Base-by-base conservation (phyloP, 2,329 filamentous ascomycete species). In the Exophiala sp. region DNA sequence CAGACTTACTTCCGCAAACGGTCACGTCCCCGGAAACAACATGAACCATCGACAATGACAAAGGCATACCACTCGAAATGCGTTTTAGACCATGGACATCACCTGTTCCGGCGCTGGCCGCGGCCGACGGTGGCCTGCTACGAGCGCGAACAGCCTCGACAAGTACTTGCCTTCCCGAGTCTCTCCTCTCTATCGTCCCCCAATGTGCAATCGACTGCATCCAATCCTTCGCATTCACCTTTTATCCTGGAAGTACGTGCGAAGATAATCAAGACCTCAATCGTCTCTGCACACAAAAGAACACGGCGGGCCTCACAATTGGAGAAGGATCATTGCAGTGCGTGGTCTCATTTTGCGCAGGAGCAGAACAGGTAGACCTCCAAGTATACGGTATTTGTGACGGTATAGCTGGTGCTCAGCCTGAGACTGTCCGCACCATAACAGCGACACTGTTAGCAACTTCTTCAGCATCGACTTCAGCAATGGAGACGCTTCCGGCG, bases 261-360 rank as follows among this genome's bases (percentile, higher is more conserved):
- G 74, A 75, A 29, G 65, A 69, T 33, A 70, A 71, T 11, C 74
- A 78, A 9, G 76, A 84, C 21, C 67, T 89, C 61, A 71, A 76
- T 63, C 89, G 85, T 61, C 74, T 90, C 5, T 91, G 87, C 67
- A 77, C 78, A 35, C 75, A 77, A 54, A 74, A 75, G 33, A 85
- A 85, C 7, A 70, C 68, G 10, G 79, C 79, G 29, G 85, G 83
- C 8, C 86, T 84, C 62, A 89, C 87, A 1, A 65, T 89, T 44
- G 86, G 85, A n/a, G 87, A 90, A 70, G 86, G 79, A 9, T 85
- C 83, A 3, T 70, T 89, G 58, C 80, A 85, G 64, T 91, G 87
- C 67, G 77, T 88, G 33, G 73, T 80, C 7, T 80, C 80, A 2
- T 71, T 69, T 11, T 91, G 87, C 67, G 67, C 72, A 3, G 71